A percentile compares a stretch with the other conserved stretches of the same genome.
Conservation (phyloP, 805 yeast species). For the Tetrapisispora iriomotensis region DNA sequence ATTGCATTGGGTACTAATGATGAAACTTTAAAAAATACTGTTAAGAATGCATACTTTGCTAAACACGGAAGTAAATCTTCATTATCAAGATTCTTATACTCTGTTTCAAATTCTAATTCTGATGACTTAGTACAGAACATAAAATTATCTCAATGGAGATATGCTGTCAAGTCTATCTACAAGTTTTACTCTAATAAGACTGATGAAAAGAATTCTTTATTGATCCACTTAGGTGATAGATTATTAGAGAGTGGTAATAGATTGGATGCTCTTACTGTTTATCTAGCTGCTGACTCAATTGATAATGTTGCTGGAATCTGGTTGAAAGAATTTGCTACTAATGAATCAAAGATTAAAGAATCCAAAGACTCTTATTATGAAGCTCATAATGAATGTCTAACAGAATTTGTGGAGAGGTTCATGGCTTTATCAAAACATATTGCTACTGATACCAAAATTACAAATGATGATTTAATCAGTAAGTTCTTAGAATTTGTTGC, state of each 20-base stretch:
- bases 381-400: constrained; percentile 75
- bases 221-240: constrained; percentile 70
- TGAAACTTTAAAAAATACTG: constrained; percentile 50
- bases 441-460: constrained; percentile 15
- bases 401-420: constrained; percentile 74
- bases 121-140: constrained; percentile 69
- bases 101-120: constrained; percentile 45
- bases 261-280: constrained; percentile 67
- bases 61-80: constrained; percentile 40
- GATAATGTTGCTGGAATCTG: constrained; percentile 75
- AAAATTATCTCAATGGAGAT: constrained; percentile 74
- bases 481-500: constrained; percentile 76
- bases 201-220: constrained; percentile 42
- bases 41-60: constrained; percentile 59
- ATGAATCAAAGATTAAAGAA: constrained; percentile 34
- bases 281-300: constrained; percentile 69
- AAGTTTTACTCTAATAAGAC: constrained; percentile 40
- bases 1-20: constrained; percentile 63
- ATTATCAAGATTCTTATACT: constrained; percentile 66
- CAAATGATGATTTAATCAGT: constrained; percentile 29
- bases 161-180: constrained; percentile 59
- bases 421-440: constrained; percentile 41
- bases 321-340: constrained; percentile 59
- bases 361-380: constrained; percentile 53
- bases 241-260: constrained; percentile 47